Evolutionary conservation across 371 early-diverging fungal species (phyloP).

Genomic region (Rhizopus stolonifer): DNA sequence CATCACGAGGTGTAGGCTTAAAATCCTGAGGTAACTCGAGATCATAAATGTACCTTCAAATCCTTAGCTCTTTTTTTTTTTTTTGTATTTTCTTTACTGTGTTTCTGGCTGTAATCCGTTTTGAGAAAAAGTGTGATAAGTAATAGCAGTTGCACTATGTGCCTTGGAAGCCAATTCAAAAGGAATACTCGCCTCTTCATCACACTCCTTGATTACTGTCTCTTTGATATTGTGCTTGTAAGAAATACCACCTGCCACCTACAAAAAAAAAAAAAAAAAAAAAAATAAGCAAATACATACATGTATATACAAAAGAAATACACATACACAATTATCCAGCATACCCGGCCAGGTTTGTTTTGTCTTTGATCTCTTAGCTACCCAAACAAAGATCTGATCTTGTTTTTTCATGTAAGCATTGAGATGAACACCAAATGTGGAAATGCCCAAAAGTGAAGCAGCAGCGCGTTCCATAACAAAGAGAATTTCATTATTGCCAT

Average conservation of each 20-base stretch:
- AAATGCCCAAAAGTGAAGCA: constrained; percentile 74
- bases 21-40: constrained; percentile 67
- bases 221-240: constrained; percentile 58
- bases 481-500: constrained; percentile 55
- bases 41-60: constrained; percentile 75
- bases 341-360: constrained; percentile 89
- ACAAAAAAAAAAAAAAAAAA: no score
- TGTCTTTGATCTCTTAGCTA: constrained; percentile 71
- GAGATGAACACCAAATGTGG: constrained; percentile 80
- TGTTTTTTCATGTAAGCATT: constrained; percentile 64
- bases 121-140: constrained; percentile 62
- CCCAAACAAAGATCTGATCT: constrained; percentile 76
- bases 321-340: constrained; percentile 71
- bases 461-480: constrained; percentile 83
- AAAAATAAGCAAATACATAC: no score
- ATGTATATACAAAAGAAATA: no score
- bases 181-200: constrained; percentile 87
- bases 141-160: constrained; percentile 61
- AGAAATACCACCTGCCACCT: constrained; percentile 85
- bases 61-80: background rate
- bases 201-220: constrained; percentile 84
- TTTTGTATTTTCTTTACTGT: constrained; percentile 41
- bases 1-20: constrained; percentile 77
- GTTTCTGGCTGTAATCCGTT: constrained; percentile 70
- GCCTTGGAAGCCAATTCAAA: constrained; percentile 47